Conservation (phyloP, 2,329 filamentous ascomycete species). For the Penicillium sp. region DNA sequence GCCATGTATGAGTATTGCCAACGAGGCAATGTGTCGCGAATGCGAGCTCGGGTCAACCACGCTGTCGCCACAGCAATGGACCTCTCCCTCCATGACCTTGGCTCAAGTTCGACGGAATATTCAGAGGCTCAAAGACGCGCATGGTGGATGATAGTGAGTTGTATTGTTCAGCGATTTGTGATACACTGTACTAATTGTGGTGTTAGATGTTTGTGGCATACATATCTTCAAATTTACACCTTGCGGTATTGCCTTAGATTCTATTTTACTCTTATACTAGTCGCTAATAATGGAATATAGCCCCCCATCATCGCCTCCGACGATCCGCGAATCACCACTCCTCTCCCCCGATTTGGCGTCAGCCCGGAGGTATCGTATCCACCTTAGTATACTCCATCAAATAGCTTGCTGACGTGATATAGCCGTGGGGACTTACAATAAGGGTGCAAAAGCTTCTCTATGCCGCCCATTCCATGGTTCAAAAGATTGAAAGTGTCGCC, state of each 20-base stretch:
- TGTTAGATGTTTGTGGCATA: constrained; percentile 20
- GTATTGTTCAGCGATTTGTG: background rate
- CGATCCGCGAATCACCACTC: constrained; percentile 26
- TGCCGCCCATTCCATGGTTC: constrained; percentile 11
- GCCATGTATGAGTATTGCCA: constrained; percentile 27
- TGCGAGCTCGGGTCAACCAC: constrained; percentile 25
- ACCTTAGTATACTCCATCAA: background rate
- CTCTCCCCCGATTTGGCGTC: constrained; percentile 21
- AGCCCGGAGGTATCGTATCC: constrained; percentile 15
- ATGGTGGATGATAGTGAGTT: constrained; percentile 30
- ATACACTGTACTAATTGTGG: background rate
- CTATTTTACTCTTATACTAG: background rate
- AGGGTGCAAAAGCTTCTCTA: constrained; percentile 21
- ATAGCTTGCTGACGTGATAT: background rate
- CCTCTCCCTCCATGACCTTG: constrained; percentile 20
- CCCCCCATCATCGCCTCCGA: constrained; percentile 19
- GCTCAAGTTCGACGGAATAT: background rate
- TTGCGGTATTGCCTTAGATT: constrained; percentile 11
- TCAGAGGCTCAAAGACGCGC: constrained; percentile 23
- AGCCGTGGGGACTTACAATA: constrained; percentile 26
- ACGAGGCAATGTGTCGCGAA: constrained; percentile 21
- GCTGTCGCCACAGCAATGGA: constrained; percentile 30
- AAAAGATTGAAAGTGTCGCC: constrained; percentile 12
- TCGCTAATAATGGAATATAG: constrained; percentile 5
- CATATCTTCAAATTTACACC: constrained; percentile 20